Conservation (phyloP, 768 basidiomycete genomes). For the Kwoniella europaea region DNA sequence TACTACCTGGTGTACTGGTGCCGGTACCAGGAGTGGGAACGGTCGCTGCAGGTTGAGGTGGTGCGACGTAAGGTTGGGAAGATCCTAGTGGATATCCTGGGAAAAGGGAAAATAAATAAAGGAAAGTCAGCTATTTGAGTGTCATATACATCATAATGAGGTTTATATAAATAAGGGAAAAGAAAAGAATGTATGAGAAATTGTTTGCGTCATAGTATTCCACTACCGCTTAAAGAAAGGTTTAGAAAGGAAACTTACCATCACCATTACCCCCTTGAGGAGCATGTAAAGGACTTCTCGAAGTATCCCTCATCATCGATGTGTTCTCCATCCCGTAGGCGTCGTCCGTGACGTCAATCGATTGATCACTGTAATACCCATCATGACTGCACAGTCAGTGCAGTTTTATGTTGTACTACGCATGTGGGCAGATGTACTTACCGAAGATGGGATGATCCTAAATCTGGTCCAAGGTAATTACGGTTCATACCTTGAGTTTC, state of each 20-base stretch:
- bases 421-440: not conserved
- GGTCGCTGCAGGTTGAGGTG: constrained; percentile 24
- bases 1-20: constrained; percentile 21
- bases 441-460: constrained; percentile 22
- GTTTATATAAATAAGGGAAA: not conserved
- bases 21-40: not conserved
- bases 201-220: constrained; percentile 1
- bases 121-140: constrained; percentile 11
- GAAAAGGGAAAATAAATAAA: not conserved
- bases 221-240: constrained; percentile 17
- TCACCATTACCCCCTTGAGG: constrained; percentile 9
- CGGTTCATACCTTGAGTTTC: constrained; percentile 25
- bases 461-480: constrained; percentile 29
- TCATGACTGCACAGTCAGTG: not conserved
- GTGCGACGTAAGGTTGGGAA: constrained; percentile 25
- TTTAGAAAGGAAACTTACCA: constrained; percentile 2
- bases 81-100: constrained; percentile 20
- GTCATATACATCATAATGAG: not conserved
- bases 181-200: not conserved
- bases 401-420: not conserved
- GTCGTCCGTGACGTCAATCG: constrained; percentile 16
- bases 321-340: constrained; percentile 18
- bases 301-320: constrained; percentile 17
- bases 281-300: constrained; percentile 18
- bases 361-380: constrained; percentile 24